These are phyloP conservation scores for Linum lewisii DNA, from an alignment of 345 rosid genomes.

Conservation along the genomic window DNA sequence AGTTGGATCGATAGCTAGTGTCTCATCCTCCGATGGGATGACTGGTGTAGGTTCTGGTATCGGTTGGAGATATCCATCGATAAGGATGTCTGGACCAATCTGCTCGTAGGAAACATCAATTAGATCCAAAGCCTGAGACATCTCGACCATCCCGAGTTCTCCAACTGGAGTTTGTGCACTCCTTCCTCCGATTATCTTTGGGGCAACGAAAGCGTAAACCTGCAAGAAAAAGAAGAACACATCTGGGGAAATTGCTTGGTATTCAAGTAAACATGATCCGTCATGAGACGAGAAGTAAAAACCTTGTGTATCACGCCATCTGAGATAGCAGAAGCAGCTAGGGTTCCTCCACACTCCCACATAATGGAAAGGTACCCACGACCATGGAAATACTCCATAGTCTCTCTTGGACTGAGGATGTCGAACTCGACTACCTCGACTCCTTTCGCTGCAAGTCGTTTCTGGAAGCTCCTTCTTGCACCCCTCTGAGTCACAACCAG, in stretches of 20 bases:
- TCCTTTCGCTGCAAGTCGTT: conserved; percentile 67
- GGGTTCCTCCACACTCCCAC: conserved; percentile 95
- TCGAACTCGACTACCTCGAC: conserved; percentile 97
- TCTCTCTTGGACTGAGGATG: conserved; percentile 81
- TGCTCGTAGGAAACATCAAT: conserved; percentile 77
- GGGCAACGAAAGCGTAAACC: conserved; percentile 93
- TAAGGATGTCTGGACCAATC: conserved; percentile 94
- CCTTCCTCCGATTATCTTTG: conserved; percentile 89
- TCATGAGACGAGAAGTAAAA: conserved; percentile 3
- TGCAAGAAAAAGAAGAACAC: conserved; percentile 17
- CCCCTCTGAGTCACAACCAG: conserved; percentile 87
- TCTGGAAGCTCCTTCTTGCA: conserved; percentile 82
- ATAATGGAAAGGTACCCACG: conserved; percentile 88
- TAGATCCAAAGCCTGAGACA: conserved; percentile 89
- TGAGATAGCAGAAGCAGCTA: conserved; percentile 88
- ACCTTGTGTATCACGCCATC: conserved; percentile 91
- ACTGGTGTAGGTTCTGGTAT: conserved; percentile 72
- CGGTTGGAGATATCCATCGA: conserved; percentile 89
- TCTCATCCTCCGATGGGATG: conserved; percentile 73
- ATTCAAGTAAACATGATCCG: background rate
- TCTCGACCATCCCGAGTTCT: conserved; percentile 98
- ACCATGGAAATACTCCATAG: conserved; percentile 84
- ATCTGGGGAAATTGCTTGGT: background rate
- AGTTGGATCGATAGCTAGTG: conserved; percentile 75
- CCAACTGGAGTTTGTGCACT: conserved; percentile 89